Evolutionary conservation across 2,329 filamentous ascomycete genomes (phyloP).

Genomic region (Nigrospora osmanthi): DNA sequence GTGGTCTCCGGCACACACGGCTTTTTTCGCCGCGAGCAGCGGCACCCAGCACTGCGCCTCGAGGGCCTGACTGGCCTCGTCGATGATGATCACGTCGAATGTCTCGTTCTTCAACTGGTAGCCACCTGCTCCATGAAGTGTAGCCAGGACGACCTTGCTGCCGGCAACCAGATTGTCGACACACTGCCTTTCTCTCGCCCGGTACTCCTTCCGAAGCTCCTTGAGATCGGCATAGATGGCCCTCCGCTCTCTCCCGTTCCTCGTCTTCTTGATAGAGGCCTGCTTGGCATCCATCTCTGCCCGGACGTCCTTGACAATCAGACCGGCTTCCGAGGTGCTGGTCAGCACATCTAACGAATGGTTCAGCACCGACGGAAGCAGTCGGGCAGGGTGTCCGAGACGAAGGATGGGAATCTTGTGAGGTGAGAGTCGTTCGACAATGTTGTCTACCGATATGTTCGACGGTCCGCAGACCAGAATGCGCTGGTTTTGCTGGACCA

Average conservation of each 20-base stretch:
- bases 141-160: conserved; percentile 85
- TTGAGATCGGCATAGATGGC: conserved; percentile 81
- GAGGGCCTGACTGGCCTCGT: conserved; percentile 91
- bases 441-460: conserved; percentile 97
- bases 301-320: conserved; percentile 82
- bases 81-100: conserved; percentile 92
- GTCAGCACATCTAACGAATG: conserved; percentile 91
- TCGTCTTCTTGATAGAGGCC: conserved; percentile 78
- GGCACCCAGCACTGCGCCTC: conserved; percentile 98
- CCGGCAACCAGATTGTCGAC: conserved; percentile 65
- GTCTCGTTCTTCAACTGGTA: conserved; percentile 70
- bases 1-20: conserved; percentile 89
- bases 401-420: conserved; percentile 83
- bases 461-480: conserved; percentile 93
- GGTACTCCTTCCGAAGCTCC: conserved; percentile 79
- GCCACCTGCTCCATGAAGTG: conserved; percentile 84
- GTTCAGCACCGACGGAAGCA: conserved; percentile 78
- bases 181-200: conserved; percentile 75
- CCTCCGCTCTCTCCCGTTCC: conserved; percentile 68
- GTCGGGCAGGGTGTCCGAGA: conserved; percentile 83
- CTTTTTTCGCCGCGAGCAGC: conserved; percentile 70
- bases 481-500: conserved; percentile 64
- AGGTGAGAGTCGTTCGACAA: conserved; percentile 81
- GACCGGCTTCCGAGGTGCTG: conserved; percentile 80
- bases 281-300: conserved; percentile 92